phyloP scores from a whole-genome alignment of 2,329 filamentous ascomycete species.

The Colletotrichum tamarilloi region DNA sequence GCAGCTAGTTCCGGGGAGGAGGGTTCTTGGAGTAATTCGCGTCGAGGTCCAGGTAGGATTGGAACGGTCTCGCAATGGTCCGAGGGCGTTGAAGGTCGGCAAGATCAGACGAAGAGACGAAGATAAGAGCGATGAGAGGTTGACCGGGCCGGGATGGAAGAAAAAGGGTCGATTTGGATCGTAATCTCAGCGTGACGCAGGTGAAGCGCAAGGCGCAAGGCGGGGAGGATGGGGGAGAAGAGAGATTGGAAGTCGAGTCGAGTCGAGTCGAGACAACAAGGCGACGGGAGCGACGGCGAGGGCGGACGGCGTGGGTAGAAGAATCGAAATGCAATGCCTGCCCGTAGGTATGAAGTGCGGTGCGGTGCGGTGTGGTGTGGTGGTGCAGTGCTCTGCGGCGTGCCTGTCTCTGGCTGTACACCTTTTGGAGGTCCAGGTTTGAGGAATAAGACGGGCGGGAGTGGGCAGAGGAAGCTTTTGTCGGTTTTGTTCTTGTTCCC shows the following conservation, averaged over 20 bases:
- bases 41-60: neutral
- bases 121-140: neutral
- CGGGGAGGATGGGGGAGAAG: neutral
- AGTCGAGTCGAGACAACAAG: neutral
- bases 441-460: constrained; percentile 6
- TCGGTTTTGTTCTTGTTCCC: constrained; percentile 20
- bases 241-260: neutral
- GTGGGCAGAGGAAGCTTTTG: constrained; percentile 33
- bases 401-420: neutral
- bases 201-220: neutral
- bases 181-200: neutral
- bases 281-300: neutral
- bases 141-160: constrained; percentile 3
- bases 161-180: constrained; percentile 1
- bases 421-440: neutral
- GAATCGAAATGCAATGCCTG: neutral
- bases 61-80: constrained; percentile 13
- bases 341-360: too few relatives aligned
- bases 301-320: constrained; percentile 11
- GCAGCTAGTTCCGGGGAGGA: neutral
- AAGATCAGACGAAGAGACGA: constrained; percentile 24
- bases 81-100: constrained; percentile 21
- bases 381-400: too few relatives aligned
- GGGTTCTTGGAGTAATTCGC: constrained; percentile 2
- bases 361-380: too few relatives aligned